phyloP scores from a whole-genome alignment of 2,329 filamentous ascomycete species.

The Emericellopsis atlantica region DNA sequence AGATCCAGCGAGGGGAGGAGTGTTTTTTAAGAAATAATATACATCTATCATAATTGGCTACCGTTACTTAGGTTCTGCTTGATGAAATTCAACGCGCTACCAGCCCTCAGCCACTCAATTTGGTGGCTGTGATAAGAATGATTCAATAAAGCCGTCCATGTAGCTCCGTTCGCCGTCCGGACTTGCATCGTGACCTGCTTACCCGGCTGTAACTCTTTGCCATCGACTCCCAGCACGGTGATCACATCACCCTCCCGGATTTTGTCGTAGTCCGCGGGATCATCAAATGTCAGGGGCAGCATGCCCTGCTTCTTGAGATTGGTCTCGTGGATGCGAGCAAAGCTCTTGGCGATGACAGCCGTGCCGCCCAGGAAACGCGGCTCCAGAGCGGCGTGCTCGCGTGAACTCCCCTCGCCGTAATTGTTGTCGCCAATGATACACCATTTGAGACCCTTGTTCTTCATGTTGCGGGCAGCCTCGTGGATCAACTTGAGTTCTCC shows the following conservation, averaged over 20 bases:
- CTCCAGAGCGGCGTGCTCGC: constrained; percentile 97
- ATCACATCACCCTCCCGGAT: constrained; percentile 78
- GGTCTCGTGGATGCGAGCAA: constrained; percentile 99
- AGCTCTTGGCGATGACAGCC: constrained; percentile 89
- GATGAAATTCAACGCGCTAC: constrained; percentile 65
- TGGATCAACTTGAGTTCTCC: too few species aligned
- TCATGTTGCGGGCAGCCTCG: constrained; percentile 85
- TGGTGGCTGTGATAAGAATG: constrained; percentile 67
- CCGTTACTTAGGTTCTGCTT: too few species aligned
- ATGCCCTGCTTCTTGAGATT: constrained; percentile 99
- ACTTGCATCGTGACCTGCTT: too few species aligned
- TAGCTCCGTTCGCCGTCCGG: too few species aligned
- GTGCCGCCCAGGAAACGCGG: constrained; percentile 93
- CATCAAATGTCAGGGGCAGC: constrained; percentile 90
- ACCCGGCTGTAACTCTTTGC: too few species aligned
- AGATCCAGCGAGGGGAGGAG: too few species aligned
- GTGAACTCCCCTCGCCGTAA: constrained; percentile 94
- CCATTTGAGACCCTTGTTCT: constrained; percentile 92
- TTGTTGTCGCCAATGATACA: constrained; percentile 99
- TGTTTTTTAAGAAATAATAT: too few species aligned
- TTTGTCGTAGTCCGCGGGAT: constrained; percentile 96
- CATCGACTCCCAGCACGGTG: constrained; percentile 24
- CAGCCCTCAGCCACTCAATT: constrained; percentile 99
- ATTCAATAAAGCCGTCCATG: too few species aligned
- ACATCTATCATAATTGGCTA: too few species aligned